These are phyloP conservation scores for Hygrocybe coccinea DNA, from an alignment of 768 basidiomycete species.

Conservation along the genomic window DNA sequence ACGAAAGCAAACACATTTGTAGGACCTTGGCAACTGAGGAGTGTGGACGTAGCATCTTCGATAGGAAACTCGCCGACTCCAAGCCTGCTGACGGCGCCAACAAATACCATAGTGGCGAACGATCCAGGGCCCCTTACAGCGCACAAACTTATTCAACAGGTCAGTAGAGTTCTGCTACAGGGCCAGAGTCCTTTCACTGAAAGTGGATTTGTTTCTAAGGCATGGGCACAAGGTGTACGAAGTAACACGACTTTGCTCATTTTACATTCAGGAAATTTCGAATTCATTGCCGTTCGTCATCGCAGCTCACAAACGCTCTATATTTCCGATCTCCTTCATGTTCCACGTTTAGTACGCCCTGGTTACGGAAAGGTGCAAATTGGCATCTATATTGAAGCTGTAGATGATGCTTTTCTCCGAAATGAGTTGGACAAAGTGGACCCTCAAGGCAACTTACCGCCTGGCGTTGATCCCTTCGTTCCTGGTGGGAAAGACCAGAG, in stretches of 20 bases:
- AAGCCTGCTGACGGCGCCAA: no score
- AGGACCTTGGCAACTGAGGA: no score
- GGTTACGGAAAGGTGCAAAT: constrained; percentile 15
- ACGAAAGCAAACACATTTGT: no score
- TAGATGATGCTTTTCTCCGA: constrained; percentile 11
- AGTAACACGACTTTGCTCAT: constrained; percentile 13
- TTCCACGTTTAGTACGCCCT: constrained; percentile 9
- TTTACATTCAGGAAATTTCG: constrained; percentile 17
- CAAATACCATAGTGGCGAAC: no score
- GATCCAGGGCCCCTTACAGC: not conserved
- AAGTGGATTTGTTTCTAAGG: constrained; percentile 9
- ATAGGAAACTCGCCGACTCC: no score
- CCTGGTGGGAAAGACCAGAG: not conserved
- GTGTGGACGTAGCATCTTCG: no score
- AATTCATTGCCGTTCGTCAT: constrained; percentile 19
- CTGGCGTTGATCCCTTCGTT: not conserved
- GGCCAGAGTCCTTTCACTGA: not conserved
- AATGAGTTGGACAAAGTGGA: constrained; percentile 10
- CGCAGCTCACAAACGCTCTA: constrained; percentile 16
- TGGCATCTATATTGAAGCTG: constrained; percentile 15
- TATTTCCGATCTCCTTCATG: constrained; percentile 16
- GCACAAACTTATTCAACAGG: not conserved
- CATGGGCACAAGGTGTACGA: constrained; percentile 15
- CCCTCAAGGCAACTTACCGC: not conserved
- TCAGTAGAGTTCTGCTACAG: not conserved